Percentiles rank a stretch among this genome's conserved stretches.
phyloP scores from a whole-genome alignment of 2,329 filamentous ascomycete genomes.

The Cucurbitaria berberidis region DNA sequence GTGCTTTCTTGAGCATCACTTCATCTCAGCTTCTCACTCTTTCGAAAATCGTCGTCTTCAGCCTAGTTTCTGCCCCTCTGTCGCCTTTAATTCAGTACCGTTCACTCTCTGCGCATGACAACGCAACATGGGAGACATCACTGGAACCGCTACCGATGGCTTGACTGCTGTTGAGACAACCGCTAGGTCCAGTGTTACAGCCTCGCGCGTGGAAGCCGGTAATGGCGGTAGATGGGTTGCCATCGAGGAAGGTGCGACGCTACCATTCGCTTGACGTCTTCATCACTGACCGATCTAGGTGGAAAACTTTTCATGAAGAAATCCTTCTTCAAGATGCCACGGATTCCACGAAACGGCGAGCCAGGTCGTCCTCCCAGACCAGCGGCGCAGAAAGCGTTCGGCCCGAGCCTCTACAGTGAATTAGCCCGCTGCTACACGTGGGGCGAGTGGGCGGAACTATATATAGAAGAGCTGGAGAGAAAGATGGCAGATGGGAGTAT shows the following conservation, averaged over 20 bases:
- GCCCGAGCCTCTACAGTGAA: neutral
- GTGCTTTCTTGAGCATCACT: neutral
- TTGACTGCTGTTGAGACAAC: neutral
- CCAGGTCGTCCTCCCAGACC: neutral
- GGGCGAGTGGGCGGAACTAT: neutral
- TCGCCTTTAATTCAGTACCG: neutral
- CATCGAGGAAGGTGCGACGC: neutral
- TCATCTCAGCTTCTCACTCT: neutral
- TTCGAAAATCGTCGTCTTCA: neutral
- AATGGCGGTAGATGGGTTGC: neutral
- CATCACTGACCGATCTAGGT: neutral
- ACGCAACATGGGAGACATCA: neutral
- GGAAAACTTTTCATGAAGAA: neutral
- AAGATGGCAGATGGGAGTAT: neutral
- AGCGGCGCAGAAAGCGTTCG: neutral
- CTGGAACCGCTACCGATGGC: neutral
- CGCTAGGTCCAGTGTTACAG: neutral
- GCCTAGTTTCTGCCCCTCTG: neutral
- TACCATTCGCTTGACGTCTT: neutral
- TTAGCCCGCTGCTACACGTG: neutral
- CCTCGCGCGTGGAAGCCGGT: neutral
- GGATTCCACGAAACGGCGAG: neutral
- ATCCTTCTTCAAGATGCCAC: neutral
- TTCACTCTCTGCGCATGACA: neutral
- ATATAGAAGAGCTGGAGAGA: neutral